Conservation (phyloP, 768 basidiomycete species). For the Mycena galopus region DNA sequence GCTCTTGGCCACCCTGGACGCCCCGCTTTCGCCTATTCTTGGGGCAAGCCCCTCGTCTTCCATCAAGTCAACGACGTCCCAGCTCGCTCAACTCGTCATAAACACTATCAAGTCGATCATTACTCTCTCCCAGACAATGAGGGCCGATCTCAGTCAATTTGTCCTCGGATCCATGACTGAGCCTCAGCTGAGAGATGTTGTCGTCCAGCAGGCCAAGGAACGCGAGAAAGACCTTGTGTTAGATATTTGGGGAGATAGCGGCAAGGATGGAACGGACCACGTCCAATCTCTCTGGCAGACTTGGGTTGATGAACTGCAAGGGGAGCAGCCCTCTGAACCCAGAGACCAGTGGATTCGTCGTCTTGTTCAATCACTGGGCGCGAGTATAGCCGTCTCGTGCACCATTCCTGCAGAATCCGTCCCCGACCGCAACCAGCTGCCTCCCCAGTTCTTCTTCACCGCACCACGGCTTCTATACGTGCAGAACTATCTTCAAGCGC, state of each 20-base stretch:
- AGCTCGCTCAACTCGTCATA: slow-evolving; percentile 63
- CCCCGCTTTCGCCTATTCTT: slow-evolving; percentile 46
- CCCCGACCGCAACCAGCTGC: slow-evolving; percentile 59
- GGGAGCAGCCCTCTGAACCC: slow-evolving; percentile 24
- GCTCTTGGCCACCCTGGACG: slow-evolving; percentile 47
- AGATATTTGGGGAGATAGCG: slow-evolving; percentile 59
- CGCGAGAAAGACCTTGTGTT: slow-evolving; percentile 69
- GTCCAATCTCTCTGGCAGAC: slow-evolving; percentile 50
- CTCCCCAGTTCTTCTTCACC: slow-evolving; percentile 76
- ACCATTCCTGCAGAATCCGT: slow-evolving; percentile 36
- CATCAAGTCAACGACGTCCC: slow-evolving; percentile 35
- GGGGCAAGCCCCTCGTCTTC: slow-evolving; percentile 39
- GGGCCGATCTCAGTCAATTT: slow-evolving; percentile 74
- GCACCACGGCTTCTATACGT: slow-evolving; percentile 65
- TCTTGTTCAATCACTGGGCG: slow-evolving; percentile 59
- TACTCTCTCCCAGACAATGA: slow-evolving; percentile 72
- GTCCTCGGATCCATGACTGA: slow-evolving; percentile 78
- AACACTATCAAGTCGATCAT: slow-evolving; percentile 63
- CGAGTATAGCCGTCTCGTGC: slow-evolving; percentile 56
- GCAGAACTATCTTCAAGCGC: slow-evolving; percentile 80
- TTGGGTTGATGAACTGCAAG: slow-evolving; percentile 46
- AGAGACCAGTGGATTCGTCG: slow-evolving; percentile 60
- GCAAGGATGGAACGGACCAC: slow-evolving; percentile 40
- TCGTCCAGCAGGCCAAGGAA: slow-evolving; percentile 65
- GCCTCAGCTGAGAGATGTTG: slow-evolving; percentile 61